Percentiles rank a stretch among this genome's conserved stretches.
These are phyloP conservation scores for Termitomyces sp. DNA, from an alignment of 768 basidiomycete genomes.

Conservation along the genomic window DNA sequence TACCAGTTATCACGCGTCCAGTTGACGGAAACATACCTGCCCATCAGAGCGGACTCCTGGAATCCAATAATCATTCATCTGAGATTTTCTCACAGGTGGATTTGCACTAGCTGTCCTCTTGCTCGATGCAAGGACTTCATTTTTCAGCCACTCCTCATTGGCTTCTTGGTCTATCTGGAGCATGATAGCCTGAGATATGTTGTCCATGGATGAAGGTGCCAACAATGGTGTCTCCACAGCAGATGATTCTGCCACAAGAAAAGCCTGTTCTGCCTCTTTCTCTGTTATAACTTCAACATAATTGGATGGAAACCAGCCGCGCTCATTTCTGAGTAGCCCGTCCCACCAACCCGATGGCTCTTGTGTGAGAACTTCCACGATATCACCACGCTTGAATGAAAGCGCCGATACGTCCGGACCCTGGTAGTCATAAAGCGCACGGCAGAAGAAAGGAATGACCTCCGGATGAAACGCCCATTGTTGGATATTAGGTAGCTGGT, in stretches of 20 bases:
- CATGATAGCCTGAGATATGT: conserved; percentile 48
- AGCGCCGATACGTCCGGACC: conserved; percentile 85
- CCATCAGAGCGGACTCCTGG: conserved; percentile 80
- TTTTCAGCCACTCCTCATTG: conserved; percentile 54
- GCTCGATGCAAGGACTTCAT: conserved; percentile 33
- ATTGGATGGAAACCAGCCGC: conserved; percentile 98
- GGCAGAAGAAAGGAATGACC: conserved; percentile 78
- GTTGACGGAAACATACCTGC: conserved; percentile 51
- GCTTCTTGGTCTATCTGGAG: conserved; percentile 36
- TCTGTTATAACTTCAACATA: conserved; percentile 81
- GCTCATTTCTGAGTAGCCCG: conserved; percentile 81
- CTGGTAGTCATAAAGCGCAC: conserved; percentile 88
- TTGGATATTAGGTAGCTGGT: conserved; percentile 10
- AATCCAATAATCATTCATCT: conserved; percentile 84
- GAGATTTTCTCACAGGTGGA: conserved; percentile 27
- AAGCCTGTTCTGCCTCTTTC: conserved; percentile 71
- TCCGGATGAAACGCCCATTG: conserved; percentile 38
- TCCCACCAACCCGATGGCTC: conserved; percentile 99
- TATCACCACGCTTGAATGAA: conserved; percentile 80
- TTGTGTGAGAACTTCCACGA: conserved; percentile 90
- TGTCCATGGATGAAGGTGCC: conserved; percentile 32
- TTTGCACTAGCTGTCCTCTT: conserved; percentile 30
- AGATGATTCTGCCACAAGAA: conserved; percentile 48
- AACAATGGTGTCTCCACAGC: conserved; percentile 27
- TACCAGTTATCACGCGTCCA: not conserved